Percentiles rank a stretch among this genome's conserved stretches.
Evolutionary conservation across 768 basidiomycete genomes (phyloP).

Genomic region (Strobilomyces dryophilus): DNA sequence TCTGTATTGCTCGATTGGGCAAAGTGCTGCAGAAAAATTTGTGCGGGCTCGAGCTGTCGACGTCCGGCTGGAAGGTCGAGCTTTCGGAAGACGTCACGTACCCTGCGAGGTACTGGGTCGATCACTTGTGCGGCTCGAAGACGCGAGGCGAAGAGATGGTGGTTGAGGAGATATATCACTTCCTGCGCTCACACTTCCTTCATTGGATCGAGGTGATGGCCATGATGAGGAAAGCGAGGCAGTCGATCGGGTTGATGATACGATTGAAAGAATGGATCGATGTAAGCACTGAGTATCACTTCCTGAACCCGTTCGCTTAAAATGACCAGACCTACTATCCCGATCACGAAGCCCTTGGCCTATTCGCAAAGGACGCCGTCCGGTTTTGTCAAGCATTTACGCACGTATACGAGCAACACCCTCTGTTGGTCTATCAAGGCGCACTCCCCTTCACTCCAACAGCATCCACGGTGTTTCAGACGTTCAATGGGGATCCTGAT

Average conservation of each 20-base stretch:
- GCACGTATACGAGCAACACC: constrained; percentile 30
- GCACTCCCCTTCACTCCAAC: constrained; percentile 32
- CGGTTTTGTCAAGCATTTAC: constrained; percentile 31
- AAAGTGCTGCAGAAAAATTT: constrained; percentile 25
- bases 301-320: background rate
- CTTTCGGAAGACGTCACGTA: constrained; percentile 27
- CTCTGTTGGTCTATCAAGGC: constrained; percentile 29
- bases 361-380: constrained; percentile 24
- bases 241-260: constrained; percentile 27
- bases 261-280: constrained; percentile 25
- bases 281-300: constrained; percentile 9
- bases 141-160: constrained; percentile 1
- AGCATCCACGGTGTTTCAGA: constrained; percentile 20
- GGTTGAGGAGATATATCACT: constrained; percentile 13
- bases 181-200: constrained; percentile 25
- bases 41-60: constrained; percentile 19
- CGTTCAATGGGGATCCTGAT: constrained; percentile 24
- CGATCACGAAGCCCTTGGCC: constrained; percentile 14
- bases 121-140: constrained; percentile 24
- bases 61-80: constrained; percentile 7
- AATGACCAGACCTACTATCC: constrained; percentile 11
- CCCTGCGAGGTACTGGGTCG: constrained; percentile 25
- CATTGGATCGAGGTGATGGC: constrained; percentile 35
- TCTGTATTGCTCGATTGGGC: constrained; percentile 21
- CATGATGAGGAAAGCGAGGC: constrained; percentile 28